Evolutionary conservation across 2,329 filamentous ascomycete species (phyloP).

Genomic region (Nothopassalora personata): DNA sequence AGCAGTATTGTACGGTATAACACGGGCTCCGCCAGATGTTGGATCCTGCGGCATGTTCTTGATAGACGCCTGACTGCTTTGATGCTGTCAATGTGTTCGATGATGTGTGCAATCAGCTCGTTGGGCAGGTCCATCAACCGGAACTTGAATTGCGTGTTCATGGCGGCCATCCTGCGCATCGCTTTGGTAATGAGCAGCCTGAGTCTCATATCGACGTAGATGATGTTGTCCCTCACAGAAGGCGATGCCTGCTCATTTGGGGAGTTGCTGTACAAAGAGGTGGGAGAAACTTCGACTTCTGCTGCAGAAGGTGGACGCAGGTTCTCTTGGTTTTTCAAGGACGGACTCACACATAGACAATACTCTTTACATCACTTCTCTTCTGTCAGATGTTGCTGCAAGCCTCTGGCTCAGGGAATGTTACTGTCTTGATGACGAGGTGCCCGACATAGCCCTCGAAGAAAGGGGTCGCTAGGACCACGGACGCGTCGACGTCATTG

Average conservation of each 20-base stretch:
- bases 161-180: slow-evolving; percentile 10
- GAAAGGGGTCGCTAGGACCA: not conserved
- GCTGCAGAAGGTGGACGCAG: not conserved
- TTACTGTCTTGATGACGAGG: too few relatives aligned
- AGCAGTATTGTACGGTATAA: slow-evolving; percentile 18
- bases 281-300: not conserved
- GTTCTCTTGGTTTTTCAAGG: not conserved
- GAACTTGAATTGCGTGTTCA: slow-evolving; percentile 17
- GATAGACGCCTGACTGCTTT: slow-evolving; percentile 13
- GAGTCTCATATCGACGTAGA: slow-evolving; percentile 8
- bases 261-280: not conserved
- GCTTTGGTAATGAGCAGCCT: slow-evolving; percentile 7
- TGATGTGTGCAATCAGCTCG: slow-evolving; percentile 20
- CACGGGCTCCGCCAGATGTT: slow-evolving; percentile 17
- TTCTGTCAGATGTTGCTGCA: too few relatives aligned
- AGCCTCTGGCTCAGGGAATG: not conserved
- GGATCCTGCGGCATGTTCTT: slow-evolving; percentile 15
- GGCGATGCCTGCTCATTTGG: not conserved
- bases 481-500: not conserved
- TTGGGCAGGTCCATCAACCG: slow-evolving; percentile 20
- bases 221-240: not conserved
- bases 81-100: slow-evolving; percentile 18
- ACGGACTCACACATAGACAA: too few relatives aligned
- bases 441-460: not conserved
- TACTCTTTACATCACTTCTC: too few relatives aligned